Evolutionary conservation across 2,329 filamentous ascomycete species (phyloP), one percentile per base, ranked within the genome.

Genomic region (Exophiala sp.): DNA sequence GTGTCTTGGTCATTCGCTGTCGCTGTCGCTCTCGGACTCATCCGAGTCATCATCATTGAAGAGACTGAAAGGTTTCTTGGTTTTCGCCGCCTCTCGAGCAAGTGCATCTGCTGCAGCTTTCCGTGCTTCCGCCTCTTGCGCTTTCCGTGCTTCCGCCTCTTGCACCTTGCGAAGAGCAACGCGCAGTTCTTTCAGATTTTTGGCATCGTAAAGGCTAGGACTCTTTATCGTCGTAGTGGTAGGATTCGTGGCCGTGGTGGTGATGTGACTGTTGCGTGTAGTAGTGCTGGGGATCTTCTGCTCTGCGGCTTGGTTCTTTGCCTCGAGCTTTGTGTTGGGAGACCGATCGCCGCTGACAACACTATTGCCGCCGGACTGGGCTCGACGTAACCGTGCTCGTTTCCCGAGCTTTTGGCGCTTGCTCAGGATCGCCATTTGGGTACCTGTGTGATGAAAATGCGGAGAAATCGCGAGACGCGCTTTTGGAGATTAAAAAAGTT

Each of bases 251-350:
- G 43, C 33, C 29, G 21, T 36, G 12, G 20, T 7, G 38, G 44
- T 7, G 32, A 12, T 16, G 16, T 43, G 16, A 18, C 16, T 18
- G 16, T 18, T 18, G 16, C 16, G 16, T 18, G 16, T 18, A 18
- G 16, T 18, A 18, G 16, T 18, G 32, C 33, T 24, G 52, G 46
- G 42, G 34, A 44, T 45, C 16, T 38, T 54, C 32, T 41, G 47
- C 21, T 49, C 40, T 40, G 43, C 44, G 3, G 46, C 49, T 11
- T 50, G 47, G 34, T 57, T 54, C 14, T 55, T 52, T 18, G 53
- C 42, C 33, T 56, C 57, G 16, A 18, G 16, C 16, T 18, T 41
- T 33, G 10, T 29, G 29, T 45, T 32, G 11, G 35, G 35, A 38
- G 35, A 38, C 33, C 16, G 16, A 35, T 35, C 33, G n/a, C n/a